Conservation (phyloP, 2,329 filamentous ascomycete genomes). For the Aspergillus pseudotamarii region DNA sequence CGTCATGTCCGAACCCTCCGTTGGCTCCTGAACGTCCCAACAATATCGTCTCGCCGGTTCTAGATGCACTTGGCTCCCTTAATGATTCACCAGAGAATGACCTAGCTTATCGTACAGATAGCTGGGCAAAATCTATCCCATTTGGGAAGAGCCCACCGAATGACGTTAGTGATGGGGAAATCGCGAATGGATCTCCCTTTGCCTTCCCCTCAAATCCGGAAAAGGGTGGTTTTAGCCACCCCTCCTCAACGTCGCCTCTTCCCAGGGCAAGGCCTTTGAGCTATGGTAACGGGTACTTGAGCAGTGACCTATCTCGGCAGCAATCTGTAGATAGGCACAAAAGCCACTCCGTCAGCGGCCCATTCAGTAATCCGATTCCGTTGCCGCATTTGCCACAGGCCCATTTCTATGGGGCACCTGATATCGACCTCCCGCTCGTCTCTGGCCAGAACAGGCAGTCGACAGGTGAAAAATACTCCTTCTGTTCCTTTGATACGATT, state of each 20-base stretch:
- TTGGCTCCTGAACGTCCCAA: conserved; percentile 28
- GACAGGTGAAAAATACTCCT: conserved; percentile 65
- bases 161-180: conserved; percentile 38
- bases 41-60: conserved; percentile 39
- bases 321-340: conserved; percentile 42
- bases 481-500: conserved; percentile 79
- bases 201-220: conserved; percentile 42
- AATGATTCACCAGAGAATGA: conserved; percentile 36
- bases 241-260: conserved; percentile 48
- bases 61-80: conserved; percentile 41
- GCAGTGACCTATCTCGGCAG: conserved; percentile 39
- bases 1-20: conserved; percentile 33
- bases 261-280: conserved; percentile 46
- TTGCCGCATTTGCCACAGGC: conserved; percentile 74
- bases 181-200: conserved; percentile 42
- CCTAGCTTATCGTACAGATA: conserved; percentile 41
- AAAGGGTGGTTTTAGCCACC: conserved; percentile 44
- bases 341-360: conserved; percentile 41
- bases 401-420: conserved; percentile 75
- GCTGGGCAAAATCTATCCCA: conserved; percentile 49
- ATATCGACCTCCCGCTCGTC: conserved; percentile 63
- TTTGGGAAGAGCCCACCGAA: conserved; percentile 49
- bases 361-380: conserved; percentile 48
- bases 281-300: conserved; percentile 43
- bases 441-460: conserved; percentile 26